Evolutionary conservation across 345 rosid genomes (phyloP).

Genomic region (Aquilaria sinensis): DNA sequence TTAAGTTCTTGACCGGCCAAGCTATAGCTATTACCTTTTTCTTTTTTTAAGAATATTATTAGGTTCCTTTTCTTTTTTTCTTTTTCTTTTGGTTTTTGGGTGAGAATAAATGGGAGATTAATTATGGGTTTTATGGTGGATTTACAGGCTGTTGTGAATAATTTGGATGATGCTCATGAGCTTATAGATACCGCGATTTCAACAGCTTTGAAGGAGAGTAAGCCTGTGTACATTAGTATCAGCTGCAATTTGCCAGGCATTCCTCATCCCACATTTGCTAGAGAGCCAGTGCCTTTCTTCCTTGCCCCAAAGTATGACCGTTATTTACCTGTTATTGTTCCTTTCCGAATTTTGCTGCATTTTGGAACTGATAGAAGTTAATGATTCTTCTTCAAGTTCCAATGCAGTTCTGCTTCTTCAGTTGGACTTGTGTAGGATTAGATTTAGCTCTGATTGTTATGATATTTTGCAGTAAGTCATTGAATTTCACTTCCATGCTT

Average conservation of each 20-base stretch:
- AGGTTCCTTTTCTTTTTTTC: too few relatives aligned
- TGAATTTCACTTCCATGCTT: too few relatives aligned
- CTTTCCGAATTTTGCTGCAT: not conserved
- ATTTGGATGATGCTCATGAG: constrained; percentile 72
- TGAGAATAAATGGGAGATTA: not conserved
- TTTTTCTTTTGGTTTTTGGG: not conserved
- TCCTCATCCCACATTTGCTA: constrained; percentile 54
- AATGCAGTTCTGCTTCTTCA: too few relatives aligned
- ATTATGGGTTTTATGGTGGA: not conserved
- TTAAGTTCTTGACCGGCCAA: too few relatives aligned
- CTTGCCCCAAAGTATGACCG: constrained; percentile 45
- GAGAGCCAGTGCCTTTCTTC: constrained; percentile 62
- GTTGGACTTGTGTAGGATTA: too few relatives aligned
- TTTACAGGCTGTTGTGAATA: constrained; percentile 58
- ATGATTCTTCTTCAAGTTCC: too few relatives aligned
- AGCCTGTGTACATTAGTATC: constrained; percentile 66
- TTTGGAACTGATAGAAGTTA: not conserved
- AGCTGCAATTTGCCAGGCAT: constrained; percentile 60
- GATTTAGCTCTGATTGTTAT: too few relatives aligned
- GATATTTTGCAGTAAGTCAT: too few relatives aligned
- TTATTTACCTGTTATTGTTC: constrained; percentile 5
- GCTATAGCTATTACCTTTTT: too few relatives aligned
- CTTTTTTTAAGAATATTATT: too few relatives aligned
- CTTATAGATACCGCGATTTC: constrained; percentile 63
- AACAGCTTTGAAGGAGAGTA: constrained; percentile 68